Base-by-base conservation (phyloP, 345 rosid species). In the Bretschneidera sinensis region DNA sequence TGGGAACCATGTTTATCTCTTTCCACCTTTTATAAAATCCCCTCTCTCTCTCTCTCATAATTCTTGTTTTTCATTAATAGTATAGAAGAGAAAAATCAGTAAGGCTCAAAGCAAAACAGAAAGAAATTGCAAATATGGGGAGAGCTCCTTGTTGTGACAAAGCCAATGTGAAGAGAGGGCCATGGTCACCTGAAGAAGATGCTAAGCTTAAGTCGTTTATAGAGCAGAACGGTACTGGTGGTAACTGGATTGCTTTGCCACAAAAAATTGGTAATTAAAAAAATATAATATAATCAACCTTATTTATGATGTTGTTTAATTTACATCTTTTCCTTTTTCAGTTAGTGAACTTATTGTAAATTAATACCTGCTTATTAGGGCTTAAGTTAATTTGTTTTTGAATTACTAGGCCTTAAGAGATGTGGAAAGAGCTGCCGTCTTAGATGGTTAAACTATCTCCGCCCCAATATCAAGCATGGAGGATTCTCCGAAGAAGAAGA, bases 131-230 rank as follows among this genome's bases (percentile, higher is more conserved):
- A 18, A 70, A 14, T 48, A 89, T 87, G 91, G 91, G 91, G 48
- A 87, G 92, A 81, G 89, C 92, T 66, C 97, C 95, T 63, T 87
- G 97, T 67, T 89, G 95, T 69, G 97, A 89, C 77, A 89, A 81
- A 71, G 76, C 85, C n/a, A 81, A 71, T 59, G 95, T 86, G 68
- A 86, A 89, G 78, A 89, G 78, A 77, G 97, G 97, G 39, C 88
- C 95, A 35, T 89, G 97, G 97, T 89, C 95, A 21, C 86, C 97
- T 48, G 89, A 85, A 56, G 97, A 89, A 78, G 97, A 89, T 65
- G 82, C 85, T 39, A 63, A 77, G 71, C 97, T 89, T 68, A 87
- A 81, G 65, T 74, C 78, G 6, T 86, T 78, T 53, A 81, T 89
- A 33, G 79, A 86, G 60, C 69, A 74, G 66, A 68, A 86, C 31